A percentile compares a stretch with the other conserved stretches of the same genome.
phyloP scores from a whole-genome alignment of 208 protist genomes.

The Phytomonas sp. region DNA sequence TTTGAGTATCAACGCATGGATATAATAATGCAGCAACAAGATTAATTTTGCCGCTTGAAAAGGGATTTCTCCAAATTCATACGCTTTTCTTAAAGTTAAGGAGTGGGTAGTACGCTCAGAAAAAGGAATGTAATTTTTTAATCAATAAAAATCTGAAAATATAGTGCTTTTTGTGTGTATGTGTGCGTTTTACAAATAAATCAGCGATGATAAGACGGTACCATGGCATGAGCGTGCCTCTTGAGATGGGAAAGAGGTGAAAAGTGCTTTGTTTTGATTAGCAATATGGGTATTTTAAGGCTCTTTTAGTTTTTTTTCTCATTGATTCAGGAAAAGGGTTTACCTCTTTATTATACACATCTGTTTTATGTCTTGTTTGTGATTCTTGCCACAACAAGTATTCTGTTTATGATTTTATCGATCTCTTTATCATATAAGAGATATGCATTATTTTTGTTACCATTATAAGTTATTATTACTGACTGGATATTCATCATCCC shows the following conservation, averaged over 20 bases:
- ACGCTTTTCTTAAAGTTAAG: neutral
- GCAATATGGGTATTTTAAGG: neutral
- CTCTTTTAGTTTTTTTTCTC: conserved; percentile 20
- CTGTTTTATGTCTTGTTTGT: neutral
- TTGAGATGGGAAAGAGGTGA: neutral
- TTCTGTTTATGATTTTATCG: neutral
- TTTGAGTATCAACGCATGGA: neutral
- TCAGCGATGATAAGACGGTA: neutral
- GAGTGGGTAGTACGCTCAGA: neutral
- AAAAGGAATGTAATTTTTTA: neutral
- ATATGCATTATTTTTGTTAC: neutral
- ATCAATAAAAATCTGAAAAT: neutral
- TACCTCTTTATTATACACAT: conserved; percentile 10
- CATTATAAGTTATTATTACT: neutral
- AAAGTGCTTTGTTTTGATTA: conserved; percentile 4
- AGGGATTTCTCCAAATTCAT: neutral
- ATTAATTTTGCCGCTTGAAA: neutral
- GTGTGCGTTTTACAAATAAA: neutral
- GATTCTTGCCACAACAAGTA: neutral
- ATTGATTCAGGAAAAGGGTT: conserved; percentile 10
- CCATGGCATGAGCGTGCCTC: neutral
- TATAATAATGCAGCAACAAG: neutral
- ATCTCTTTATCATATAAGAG: neutral
- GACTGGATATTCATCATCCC: neutral
- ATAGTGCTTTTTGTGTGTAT: neutral